phyloP scores from a whole-genome alignment of 805 yeast genomes.

The Hanseniaspora valbyensis region DNA sequence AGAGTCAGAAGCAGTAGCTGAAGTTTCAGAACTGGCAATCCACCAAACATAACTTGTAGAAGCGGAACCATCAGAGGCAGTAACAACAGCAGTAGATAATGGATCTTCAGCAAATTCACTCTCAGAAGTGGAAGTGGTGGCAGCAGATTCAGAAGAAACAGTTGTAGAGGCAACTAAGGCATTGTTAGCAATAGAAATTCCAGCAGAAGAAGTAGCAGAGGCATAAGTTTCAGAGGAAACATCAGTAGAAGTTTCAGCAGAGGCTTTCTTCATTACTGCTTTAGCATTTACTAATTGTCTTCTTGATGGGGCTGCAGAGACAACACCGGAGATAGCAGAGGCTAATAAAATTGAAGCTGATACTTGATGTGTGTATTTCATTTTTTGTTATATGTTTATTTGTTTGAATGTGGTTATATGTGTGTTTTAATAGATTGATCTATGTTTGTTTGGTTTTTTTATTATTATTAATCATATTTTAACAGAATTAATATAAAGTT shows the following conservation, averaged over 20 bases:
- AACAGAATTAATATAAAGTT: no score
- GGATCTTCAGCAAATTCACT: not conserved
- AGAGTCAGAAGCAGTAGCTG: not conserved
- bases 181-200: no score
- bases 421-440: not conserved
- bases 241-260: not conserved
- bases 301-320: not conserved
- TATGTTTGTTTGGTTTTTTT: not conserved
- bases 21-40: not conserved
- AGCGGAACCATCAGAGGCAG: not conserved
- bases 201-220: no score
- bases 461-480: not conserved
- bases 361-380: constrained; percentile 9
- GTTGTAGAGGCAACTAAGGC: not conserved
- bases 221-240: no score
- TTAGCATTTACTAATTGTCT: not conserved
- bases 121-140: not conserved
- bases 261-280: constrained; percentile 4
- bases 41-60: constrained; percentile 10
- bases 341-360: constrained; percentile 5
- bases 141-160: not conserved
- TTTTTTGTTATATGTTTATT: not conserved
- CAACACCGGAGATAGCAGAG: constrained; percentile 2
- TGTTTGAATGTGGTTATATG: not conserved
- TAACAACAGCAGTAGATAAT: not conserved